Percentiles rank a stretch among this genome's conserved stretches.
phyloP scores from a whole-genome alignment of 306 rosid species.

The Inga leiocalycina region DNA sequence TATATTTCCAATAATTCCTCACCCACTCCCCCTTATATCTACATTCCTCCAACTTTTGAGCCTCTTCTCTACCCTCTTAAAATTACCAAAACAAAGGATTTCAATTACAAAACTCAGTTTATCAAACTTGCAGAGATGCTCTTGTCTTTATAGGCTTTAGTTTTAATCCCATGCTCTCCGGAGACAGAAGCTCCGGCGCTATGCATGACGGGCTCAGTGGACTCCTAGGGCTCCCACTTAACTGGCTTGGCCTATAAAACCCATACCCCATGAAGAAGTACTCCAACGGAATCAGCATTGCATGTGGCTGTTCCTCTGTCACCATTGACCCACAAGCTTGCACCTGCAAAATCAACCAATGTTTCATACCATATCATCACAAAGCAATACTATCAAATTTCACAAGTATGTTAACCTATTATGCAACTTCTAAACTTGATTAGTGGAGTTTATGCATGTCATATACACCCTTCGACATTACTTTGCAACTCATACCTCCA shows the following conservation, averaged over 20 bases:
- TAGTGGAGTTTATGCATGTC: background rate
- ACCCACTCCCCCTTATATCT: constrained; percentile 41
- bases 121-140: constrained; percentile 47
- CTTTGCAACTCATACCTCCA: constrained; percentile 62
- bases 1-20: constrained; percentile 25
- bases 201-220: constrained; percentile 90
- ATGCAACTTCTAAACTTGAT: background rate
- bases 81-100: constrained; percentile 9
- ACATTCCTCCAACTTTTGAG: constrained; percentile 47
- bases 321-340: constrained; percentile 98
- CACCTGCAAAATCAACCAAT: constrained; percentile 57
- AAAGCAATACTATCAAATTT: constrained; percentile 12
- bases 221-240: constrained; percentile 81
- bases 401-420: background rate
- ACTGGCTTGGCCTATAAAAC: constrained; percentile 63
- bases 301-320: constrained; percentile 95
- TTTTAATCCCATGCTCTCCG: constrained; percentile 96
- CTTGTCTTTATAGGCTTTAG: constrained; percentile 92
- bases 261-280: constrained; percentile 92
- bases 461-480: background rate
- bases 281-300: constrained; percentile 94
- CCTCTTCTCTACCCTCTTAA: constrained; percentile 30
- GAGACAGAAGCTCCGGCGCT: constrained; percentile 91
- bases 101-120: constrained; percentile 16
- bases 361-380: background rate